Evolutionary conservation across 352 stramenopile genomes (phyloP), one percentile per base, ranked within the genome.

Genomic region (Peronospora belbahrii): DNA sequence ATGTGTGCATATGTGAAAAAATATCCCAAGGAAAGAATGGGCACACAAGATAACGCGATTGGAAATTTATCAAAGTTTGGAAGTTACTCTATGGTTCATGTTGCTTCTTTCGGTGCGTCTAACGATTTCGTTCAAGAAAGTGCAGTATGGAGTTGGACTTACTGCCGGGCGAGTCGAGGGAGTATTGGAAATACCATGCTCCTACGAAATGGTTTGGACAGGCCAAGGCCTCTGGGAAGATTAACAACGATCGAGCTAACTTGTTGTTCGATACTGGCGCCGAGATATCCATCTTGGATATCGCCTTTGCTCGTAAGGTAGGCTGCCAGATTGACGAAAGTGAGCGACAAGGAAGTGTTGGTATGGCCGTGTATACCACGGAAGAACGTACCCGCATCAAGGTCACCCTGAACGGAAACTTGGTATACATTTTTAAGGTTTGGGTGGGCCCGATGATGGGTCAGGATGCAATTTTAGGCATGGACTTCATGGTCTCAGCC

Each of bases 211-310:
- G 3, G n/a, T 43, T 34, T 6, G 19, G 9, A 6, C 37, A 33
- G 6, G 23, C 38, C 4, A 34, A 44, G 22, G 13, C 10, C 22
- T 24, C 3, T 4, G 23, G 32, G 0, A 51, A 64, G 36, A 47
- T 59, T 11, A 18, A 65, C 30, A 48, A 67, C 33, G 15, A 28
- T 11, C 13, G 18, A 6, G 52, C 56, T 4, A 45, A 38, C 15
- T 18, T 65, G 9, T 31, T 71, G 11, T 42, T 65, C 18, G 56
- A 71, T 20, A 60, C 53, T n/a, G 37, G 47, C 17, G 47, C 42
- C 42, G 32, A 40, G 32, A 40, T 56, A 34, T 62, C 37, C 41
- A 56, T 62, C 4, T 2, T 62, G 3, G 42, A 56, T 23, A 46
- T 39, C 24, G 31, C 53, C 46, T 50, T 62, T 55, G 44, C 52